A percentile compares a stretch with the other conserved stretches of the same genome.
These are phyloP conservation scores for Rubia occidens DNA, from an alignment of 305 asterid species.

Conservation along the genomic window DNA sequence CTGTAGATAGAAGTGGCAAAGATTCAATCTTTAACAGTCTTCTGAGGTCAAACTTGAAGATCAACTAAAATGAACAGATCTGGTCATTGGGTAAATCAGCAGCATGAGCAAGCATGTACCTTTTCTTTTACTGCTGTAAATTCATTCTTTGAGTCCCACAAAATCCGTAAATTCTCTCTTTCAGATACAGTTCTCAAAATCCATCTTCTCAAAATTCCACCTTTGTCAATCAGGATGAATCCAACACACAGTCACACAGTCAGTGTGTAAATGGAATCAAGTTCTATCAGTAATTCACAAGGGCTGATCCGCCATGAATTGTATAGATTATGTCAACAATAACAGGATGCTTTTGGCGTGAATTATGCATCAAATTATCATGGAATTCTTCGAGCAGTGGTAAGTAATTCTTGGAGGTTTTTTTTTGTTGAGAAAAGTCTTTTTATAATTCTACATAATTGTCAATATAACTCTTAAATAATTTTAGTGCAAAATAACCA, in stretches of 20 bases:
- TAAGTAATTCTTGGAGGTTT: not conserved
- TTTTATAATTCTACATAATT: too few species aligned
- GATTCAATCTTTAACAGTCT: conserved; percentile 18
- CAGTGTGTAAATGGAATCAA: conserved; percentile 5
- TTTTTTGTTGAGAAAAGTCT: too few species aligned
- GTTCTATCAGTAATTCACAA: conserved; percentile 14
- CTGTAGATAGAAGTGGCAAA: not conserved
- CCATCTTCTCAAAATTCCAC: conserved; percentile 16
- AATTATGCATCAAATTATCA: conserved; percentile 1
- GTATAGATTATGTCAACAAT: conserved; percentile 14
- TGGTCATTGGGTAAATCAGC: conserved; percentile 12
- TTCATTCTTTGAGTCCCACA: conserved; percentile 14
- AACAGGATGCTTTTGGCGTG: conserved; percentile 1
- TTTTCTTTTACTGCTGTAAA: not conserved
- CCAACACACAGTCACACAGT: not conserved
- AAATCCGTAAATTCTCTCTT: conserved; percentile 14
- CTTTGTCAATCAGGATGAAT: conserved; percentile 16
- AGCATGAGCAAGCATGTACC: conserved; percentile 16
- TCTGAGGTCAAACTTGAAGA: conserved; percentile 16
- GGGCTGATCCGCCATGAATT: not conserved
- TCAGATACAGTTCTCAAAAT: conserved; percentile 19
- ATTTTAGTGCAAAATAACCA: too few species aligned
- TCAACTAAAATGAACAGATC: conserved; percentile 21
- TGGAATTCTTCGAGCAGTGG: conserved; percentile 1
- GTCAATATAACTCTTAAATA: too few species aligned